phyloP scores from a whole-genome alignment of 2,329 filamentous ascomycete species.

The Thielaviopsis ethacetica region DNA sequence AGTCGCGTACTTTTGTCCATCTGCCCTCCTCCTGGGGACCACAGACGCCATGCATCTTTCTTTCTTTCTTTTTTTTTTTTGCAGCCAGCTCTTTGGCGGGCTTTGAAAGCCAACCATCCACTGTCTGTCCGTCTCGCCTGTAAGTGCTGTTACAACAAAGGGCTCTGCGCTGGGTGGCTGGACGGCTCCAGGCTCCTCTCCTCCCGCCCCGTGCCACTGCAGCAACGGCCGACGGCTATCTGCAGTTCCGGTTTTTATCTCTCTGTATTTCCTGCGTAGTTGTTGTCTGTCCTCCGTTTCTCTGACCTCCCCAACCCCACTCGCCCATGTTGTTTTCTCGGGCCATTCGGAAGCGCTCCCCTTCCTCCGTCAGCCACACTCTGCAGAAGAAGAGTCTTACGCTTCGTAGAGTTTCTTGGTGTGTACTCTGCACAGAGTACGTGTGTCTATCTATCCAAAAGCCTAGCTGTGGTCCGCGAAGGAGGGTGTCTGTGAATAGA shows the following conservation, averaged over 20 bases:
- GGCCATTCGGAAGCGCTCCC: not conserved
- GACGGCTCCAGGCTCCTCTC: not conserved
- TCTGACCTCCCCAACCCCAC: not conserved
- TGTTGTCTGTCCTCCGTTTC: not conserved
- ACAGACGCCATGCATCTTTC: not conserved
- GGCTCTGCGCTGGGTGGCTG: not conserved
- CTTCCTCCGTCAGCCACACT: not conserved
- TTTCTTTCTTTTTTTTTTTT: not conserved
- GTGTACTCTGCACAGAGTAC: not conserved
- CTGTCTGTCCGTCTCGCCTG: not conserved
- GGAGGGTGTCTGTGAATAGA: not conserved
- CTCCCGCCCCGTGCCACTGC: not conserved
- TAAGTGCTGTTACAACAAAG: not conserved
- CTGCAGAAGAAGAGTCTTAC: not conserved
- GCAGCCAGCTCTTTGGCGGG: too few species aligned
- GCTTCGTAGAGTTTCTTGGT: not conserved
- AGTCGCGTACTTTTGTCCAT: not conserved
- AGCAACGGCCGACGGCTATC: not conserved
- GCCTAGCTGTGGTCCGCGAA: not conserved
- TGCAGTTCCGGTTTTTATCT: not conserved
- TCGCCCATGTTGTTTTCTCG: not conserved
- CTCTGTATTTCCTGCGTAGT: not conserved
- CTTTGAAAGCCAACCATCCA: not conserved
- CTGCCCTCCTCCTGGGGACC: not conserved
- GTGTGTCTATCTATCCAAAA: not conserved